These are phyloP conservation scores for Simplicillium aogashimaense DNA, from an alignment of 2,329 filamentous ascomycete genomes.

Conservation along the genomic window DNA sequence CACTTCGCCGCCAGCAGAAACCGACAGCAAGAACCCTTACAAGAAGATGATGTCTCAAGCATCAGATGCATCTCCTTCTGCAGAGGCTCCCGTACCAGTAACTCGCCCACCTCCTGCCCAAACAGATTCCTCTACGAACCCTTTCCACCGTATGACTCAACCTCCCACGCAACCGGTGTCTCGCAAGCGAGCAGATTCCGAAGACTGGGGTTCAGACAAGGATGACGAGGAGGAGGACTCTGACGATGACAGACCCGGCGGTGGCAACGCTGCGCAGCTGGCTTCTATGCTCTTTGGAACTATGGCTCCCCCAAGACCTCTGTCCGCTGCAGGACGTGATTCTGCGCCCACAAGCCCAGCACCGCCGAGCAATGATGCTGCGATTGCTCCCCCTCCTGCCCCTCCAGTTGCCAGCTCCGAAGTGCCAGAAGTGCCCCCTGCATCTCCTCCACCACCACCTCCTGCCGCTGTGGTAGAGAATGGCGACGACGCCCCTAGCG, in stretches of 20 bases:
- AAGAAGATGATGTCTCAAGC: slow-evolving; percentile 78
- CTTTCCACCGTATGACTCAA: slow-evolving; percentile 80
- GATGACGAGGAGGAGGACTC: slow-evolving; percentile 53
- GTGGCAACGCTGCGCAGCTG: slow-evolving; percentile 79
- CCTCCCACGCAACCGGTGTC: slow-evolving; percentile 42
- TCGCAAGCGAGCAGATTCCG: slow-evolving; percentile 51
- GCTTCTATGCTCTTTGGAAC: slow-evolving; percentile 94
- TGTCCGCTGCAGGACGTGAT: slow-evolving; percentile 74
- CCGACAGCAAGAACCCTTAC: slow-evolving; percentile 90
- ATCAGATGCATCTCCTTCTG: slow-evolving; percentile 38
- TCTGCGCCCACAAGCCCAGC: slow-evolving; percentile 28
- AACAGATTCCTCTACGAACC: slow-evolving; percentile 73
- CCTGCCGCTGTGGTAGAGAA: slow-evolving; percentile 11
- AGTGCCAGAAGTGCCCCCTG: slow-evolving; percentile 19
- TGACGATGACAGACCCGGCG: slow-evolving; percentile 69
- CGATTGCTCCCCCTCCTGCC: slow-evolving; percentile 27
- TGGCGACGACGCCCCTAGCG: slow-evolving; percentile 5
- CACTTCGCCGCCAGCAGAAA: slow-evolving; percentile 47
- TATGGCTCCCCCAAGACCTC: slow-evolving; percentile 84
- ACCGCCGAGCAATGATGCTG: slow-evolving; percentile 28
- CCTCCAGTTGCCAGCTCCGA: slow-evolving; percentile 19
- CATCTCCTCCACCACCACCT: slow-evolving; percentile 20
- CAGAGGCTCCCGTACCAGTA: slow-evolving; percentile 29
- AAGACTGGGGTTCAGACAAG: slow-evolving; percentile 72
- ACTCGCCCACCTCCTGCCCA: slow-evolving; percentile 25